Conservation (phyloP, 2,329 filamentous ascomycete genomes). For the Parafenestella ontariensis region DNA sequence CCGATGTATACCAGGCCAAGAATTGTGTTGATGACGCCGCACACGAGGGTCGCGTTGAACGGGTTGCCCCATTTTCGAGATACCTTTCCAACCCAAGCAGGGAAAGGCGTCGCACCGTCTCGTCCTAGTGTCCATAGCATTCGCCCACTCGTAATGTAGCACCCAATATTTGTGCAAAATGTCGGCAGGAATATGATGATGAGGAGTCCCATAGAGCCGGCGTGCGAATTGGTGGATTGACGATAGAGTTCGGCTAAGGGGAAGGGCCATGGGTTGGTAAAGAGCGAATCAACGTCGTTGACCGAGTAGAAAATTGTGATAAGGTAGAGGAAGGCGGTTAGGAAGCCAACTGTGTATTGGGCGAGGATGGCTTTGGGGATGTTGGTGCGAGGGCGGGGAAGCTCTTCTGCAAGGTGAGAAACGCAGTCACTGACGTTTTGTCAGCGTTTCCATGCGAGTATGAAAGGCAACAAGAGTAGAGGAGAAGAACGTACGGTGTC, state of each 20-base stretch:
- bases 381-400: constrained; percentile 44
- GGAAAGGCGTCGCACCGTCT: constrained; percentile 64
- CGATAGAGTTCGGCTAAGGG: constrained; percentile 72
- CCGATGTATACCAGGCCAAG: constrained; percentile 71
- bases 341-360: constrained; percentile 47
- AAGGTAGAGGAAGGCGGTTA: constrained; percentile 48
- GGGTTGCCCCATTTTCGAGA: constrained; percentile 57
- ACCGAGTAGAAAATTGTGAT: constrained; percentile 63
- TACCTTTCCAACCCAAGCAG: constrained; percentile 57
- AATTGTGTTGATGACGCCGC: constrained; percentile 59
- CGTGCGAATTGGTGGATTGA: constrained; percentile 53
- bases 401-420: constrained; percentile 68
- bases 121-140: constrained; percentile 69
- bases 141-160: constrained; percentile 67
- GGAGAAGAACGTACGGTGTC: constrained; percentile 53
- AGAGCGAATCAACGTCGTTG: constrained; percentile 63
- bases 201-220: constrained; percentile 54
- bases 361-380: constrained; percentile 52
- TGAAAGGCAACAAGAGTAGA: neutral
- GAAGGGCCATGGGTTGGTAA: constrained; percentile 59
- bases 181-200: constrained; percentile 62
- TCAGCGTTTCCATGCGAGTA: neutral
- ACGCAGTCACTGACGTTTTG: constrained; percentile 60
- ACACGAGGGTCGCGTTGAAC: constrained; percentile 63
- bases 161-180: constrained; percentile 61